A percentile compares a stretch with the other conserved stretches of the same genome.
Conservation (phyloP, 1,284 basidiomycete species). For the Veloporphyrellus conicus region DNA sequence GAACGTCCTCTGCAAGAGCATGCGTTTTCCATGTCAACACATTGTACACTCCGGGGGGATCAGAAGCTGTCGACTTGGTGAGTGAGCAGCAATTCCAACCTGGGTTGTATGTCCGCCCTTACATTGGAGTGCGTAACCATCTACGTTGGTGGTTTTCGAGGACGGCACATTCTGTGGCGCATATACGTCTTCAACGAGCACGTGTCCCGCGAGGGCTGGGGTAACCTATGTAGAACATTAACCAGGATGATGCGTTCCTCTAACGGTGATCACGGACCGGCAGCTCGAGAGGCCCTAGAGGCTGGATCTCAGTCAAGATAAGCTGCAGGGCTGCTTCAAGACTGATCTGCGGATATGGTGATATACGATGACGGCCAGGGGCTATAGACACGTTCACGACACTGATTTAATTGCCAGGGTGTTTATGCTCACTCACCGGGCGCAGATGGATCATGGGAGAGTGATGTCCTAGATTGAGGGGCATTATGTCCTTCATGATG, state of each 20-base stretch:
- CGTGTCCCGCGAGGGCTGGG: slow-evolving; percentile 53
- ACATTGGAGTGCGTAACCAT: slow-evolving; percentile 82
- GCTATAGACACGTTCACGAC: slow-evolving; percentile 36
- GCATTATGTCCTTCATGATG: slow-evolving; percentile 42
- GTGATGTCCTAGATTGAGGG: slow-evolving; percentile 49
- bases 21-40: slow-evolving; percentile 63
- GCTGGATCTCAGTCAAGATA: slow-evolving; percentile 50
- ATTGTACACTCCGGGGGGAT: slow-evolving; percentile 62
- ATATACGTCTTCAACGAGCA: slow-evolving; percentile 72
- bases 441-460: slow-evolving; percentile 66
- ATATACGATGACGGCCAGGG: slow-evolving; percentile 63
- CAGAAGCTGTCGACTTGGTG: slow-evolving; percentile 42
- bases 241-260: not conserved
- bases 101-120: slow-evolving; percentile 17
- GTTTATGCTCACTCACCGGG: slow-evolving; percentile 45
- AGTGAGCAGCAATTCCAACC: slow-evolving; percentile 4
- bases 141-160: slow-evolving; percentile 73
- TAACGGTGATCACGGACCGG: slow-evolving; percentile 33
- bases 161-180: slow-evolving; percentile 61
- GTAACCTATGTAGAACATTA: slow-evolving; percentile 44
- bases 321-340: slow-evolving; percentile 60
- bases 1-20: slow-evolving; percentile 38
- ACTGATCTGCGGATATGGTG: slow-evolving; percentile 71
- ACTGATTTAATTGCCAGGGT: not conserved
- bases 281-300: slow-evolving; percentile 38